phyloP scores from a whole-genome alignment of 768 basidiomycete species.

The Suillus fuscotomentosus region DNA sequence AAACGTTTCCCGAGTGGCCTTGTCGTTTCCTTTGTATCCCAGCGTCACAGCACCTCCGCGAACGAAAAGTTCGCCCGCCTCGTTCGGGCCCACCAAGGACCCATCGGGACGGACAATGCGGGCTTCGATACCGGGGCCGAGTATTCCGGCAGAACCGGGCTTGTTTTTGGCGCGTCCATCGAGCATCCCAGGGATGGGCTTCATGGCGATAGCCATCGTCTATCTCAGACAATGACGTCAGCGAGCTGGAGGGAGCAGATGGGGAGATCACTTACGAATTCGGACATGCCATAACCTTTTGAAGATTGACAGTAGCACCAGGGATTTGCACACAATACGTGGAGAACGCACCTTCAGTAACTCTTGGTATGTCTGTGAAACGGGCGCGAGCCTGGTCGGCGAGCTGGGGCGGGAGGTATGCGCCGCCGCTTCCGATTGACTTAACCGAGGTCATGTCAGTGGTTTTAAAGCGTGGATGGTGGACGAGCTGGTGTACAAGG shows the following conservation, averaged over 20 bases:
- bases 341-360: slow-evolving; percentile 41
- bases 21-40: slow-evolving; percentile 68
- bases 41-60: slow-evolving; percentile 46
- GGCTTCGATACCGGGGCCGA: slow-evolving; percentile 57
- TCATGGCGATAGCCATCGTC: slow-evolving; percentile 50
- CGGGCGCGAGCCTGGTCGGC: slow-evolving; percentile 33
- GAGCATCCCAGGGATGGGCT: slow-evolving; percentile 40
- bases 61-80: slow-evolving; percentile 62
- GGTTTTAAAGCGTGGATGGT: slow-evolving; percentile 39
- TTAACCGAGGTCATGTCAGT: slow-evolving; percentile 49
- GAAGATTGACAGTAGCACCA: neutral
- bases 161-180: slow-evolving; percentile 35
- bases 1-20: slow-evolving; percentile 61
- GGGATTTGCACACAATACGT: neutral
- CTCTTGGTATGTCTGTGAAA: slow-evolving; percentile 24
- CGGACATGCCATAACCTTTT: slow-evolving; percentile 63
- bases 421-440: slow-evolving; percentile 46
- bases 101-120: slow-evolving; percentile 54
- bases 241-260: neutral
- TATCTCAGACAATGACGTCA: slow-evolving; percentile 18
- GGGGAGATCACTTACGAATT: slow-evolving; percentile 41
- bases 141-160: slow-evolving; percentile 47
- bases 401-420: slow-evolving; percentile 56
- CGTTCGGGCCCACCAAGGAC: slow-evolving; percentile 46
- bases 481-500: slow-evolving; percentile 53